Evolutionary conservation across 2,329 filamentous ascomycete genomes (phyloP).

Genomic region (Diaporthe aspalathi): DNA sequence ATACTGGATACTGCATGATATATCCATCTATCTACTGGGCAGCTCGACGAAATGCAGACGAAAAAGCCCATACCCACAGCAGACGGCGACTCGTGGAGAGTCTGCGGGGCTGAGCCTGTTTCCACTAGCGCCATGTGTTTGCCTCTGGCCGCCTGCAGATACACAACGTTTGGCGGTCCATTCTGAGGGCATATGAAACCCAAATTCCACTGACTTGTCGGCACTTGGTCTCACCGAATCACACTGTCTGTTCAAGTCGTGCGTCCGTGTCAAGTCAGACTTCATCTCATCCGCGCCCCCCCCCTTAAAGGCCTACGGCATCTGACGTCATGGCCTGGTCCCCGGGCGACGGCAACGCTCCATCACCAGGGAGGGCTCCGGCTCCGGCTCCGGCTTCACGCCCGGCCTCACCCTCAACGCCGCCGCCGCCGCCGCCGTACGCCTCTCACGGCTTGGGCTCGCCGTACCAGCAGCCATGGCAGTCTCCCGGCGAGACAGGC

Average conservation of each 20-base stretch:
- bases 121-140: constrained; percentile 22
- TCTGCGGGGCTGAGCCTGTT: constrained; percentile 28
- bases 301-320: neutral
- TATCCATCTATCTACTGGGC: too few relatives aligned
- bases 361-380: constrained; percentile 14
- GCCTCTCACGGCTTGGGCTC: constrained; percentile 10
- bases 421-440: constrained; percentile 36
- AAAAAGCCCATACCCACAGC: constrained; percentile 6
- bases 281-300: neutral
- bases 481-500: constrained; percentile 3
- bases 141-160: neutral
- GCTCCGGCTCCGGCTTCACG: neutral
- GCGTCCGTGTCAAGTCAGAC: neutral
- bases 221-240: constrained; percentile 1
- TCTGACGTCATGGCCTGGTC: constrained; percentile 38
- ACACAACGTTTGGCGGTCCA: neutral
- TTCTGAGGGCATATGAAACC: constrained; percentile 7
- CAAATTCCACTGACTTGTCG: neutral
- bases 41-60: too few relatives aligned
- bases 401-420: constrained; percentile 21
- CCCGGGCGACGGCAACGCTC: constrained; percentile 1
- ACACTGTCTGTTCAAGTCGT: neutral
- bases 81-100: constrained; percentile 19
- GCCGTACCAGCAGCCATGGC: constrained; percentile 32
- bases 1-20: too few relatives aligned